A percentile compares a stretch with the other conserved stretches of the same genome.
Conservation (phyloP, 805 yeast species). For the Tetrapisispora arboricola region DNA sequence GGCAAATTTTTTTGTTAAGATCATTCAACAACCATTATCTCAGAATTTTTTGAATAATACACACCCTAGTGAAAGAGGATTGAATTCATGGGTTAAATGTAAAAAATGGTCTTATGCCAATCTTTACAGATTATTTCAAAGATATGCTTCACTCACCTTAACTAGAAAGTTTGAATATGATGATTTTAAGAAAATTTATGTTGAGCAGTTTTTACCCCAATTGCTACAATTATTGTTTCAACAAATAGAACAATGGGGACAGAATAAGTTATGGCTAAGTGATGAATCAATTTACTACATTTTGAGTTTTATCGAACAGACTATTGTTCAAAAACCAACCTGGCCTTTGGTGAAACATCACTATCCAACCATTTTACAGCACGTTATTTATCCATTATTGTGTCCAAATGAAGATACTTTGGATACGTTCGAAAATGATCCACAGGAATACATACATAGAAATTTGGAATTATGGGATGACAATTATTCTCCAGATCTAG, state of each 20-base stretch:
- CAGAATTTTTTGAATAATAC: constrained; percentile 30
- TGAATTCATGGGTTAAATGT: constrained; percentile 59
- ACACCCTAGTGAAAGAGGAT: constrained; percentile 43
- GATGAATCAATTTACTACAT: constrained; percentile 54
- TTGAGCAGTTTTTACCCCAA: constrained; percentile 58
- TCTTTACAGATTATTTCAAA: constrained; percentile 54
- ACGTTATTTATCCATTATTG: constrained; percentile 65
- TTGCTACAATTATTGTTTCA: constrained; percentile 52
- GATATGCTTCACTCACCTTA: constrained; percentile 50
- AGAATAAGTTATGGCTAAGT: constrained; percentile 56
- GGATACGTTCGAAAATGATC: constrained; percentile 75
- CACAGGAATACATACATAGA: constrained; percentile 75
- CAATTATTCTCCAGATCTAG: constrained; percentile 57
- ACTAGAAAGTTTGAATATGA: constrained; percentile 43
- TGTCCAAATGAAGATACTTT: constrained; percentile 59
- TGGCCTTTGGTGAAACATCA: constrained; percentile 64
- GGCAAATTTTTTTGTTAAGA: constrained; percentile 66
- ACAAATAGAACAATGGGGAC: constrained; percentile 68
- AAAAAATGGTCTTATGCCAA: constrained; percentile 88
- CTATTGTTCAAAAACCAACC: constrained; percentile 46
- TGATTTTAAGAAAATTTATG: constrained; percentile 49
- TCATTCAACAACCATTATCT: constrained; percentile 46
- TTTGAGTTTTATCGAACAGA: constrained; percentile 51
- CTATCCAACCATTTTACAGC: constrained; percentile 51
- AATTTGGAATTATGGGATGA: constrained; percentile 59